phyloP scores from a whole-genome alignment of 2,329 filamentous ascomycete species.

The Aspergillus floridensis region DNA sequence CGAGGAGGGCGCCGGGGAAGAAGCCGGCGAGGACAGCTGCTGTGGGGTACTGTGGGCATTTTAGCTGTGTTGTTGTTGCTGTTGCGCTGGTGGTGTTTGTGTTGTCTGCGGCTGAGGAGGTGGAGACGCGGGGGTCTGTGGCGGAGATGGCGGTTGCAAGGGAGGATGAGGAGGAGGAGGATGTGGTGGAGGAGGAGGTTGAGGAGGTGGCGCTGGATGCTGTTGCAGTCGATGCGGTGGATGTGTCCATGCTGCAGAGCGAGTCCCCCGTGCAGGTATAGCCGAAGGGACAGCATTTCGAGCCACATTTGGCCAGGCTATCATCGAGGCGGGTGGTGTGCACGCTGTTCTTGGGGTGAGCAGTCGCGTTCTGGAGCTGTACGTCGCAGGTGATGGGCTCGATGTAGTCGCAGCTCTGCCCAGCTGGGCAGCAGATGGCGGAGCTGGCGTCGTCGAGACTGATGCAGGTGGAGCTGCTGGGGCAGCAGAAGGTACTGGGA shows the following conservation, averaged over 20 bases:
- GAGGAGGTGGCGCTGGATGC: background rate
- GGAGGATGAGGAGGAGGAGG: constrained; percentile 9
- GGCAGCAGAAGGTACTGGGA: constrained; percentile 46
- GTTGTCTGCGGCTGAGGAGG: constrained; percentile 6
- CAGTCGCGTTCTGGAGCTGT: constrained; percentile 40
- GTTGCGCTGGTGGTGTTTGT: background rate
- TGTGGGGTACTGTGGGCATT: constrained; percentile 41
- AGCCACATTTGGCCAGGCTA: constrained; percentile 42
- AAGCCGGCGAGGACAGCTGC: constrained; percentile 46
- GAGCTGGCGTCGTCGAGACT: constrained; percentile 42
- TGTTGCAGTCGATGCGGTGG: constrained; percentile 22
- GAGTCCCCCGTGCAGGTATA: constrained; percentile 41
- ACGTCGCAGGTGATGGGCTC: constrained; percentile 45
- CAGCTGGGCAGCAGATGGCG: constrained; percentile 48
- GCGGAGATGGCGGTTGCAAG: background rate
- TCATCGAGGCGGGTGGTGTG: constrained; percentile 44
- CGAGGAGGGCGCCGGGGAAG: constrained; percentile 50
- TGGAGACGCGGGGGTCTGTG: constrained; percentile 10
- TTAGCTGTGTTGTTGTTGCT: constrained; percentile 9
- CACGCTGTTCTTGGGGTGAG: constrained; percentile 36
- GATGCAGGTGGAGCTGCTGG: constrained; percentile 40
- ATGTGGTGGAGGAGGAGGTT: constrained; percentile 20
- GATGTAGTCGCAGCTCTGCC: constrained; percentile 42
- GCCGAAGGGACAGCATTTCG: constrained; percentile 48
- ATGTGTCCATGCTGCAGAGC: constrained; percentile 28